Conservation (phyloP, 345 rosid species). For the Boechera stricta region DNA sequence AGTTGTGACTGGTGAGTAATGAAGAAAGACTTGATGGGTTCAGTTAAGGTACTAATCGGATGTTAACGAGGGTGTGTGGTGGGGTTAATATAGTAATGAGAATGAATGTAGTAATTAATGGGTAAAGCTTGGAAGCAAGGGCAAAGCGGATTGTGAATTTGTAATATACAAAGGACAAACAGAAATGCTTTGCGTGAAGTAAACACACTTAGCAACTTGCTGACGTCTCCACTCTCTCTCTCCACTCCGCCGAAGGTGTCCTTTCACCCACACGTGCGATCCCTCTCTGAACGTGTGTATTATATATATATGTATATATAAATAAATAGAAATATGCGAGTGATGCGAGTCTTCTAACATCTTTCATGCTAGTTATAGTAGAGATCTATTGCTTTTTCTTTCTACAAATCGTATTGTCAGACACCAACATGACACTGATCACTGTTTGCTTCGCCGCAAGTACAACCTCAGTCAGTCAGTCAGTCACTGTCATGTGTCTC, state of each 20-base stretch:
- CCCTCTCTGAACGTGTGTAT: neutral
- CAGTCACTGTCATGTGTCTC: conserved; percentile 22
- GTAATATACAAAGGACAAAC: conserved; percentile 27
- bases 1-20: neutral
- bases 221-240: conserved; percentile 33
- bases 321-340: neutral
- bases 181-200: conserved; percentile 43
- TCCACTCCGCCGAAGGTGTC: conserved; percentile 24
- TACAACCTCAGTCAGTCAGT: conserved; percentile 43
- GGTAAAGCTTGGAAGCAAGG: conserved; percentile 43
- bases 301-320: neutral
- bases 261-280: conserved; percentile 27
- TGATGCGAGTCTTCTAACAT: neutral
- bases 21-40: neutral
- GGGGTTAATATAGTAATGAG: neutral
- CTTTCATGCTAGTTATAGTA: neutral
- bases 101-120: neutral
- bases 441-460: conserved; percentile 47
- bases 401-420: conserved; percentile 25
- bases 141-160: conserved; percentile 22
- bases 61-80: too few species aligned
- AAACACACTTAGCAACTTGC: conserved; percentile 24
- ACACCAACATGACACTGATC: conserved; percentile 38
- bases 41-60: neutral
- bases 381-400: conserved; percentile 20